Percentiles rank a stretch among this genome's conserved stretches.
phyloP scores from a whole-genome alignment of 768 basidiomycete genomes.

The Xanthoconium purpureum region DNA sequence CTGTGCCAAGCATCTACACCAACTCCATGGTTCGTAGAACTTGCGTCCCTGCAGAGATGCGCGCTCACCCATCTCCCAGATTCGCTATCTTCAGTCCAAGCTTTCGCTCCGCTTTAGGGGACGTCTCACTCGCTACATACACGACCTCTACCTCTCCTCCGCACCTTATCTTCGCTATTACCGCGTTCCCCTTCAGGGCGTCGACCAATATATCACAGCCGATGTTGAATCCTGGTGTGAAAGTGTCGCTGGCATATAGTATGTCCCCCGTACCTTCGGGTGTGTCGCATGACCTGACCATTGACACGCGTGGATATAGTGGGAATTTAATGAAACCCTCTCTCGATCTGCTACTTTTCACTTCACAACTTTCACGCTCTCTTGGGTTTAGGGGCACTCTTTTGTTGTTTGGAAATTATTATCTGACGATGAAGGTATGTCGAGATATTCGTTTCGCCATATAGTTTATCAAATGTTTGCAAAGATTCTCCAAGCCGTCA shows the following conservation, averaged over 20 bases:
- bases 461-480: neutral
- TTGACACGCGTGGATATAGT: conserved; percentile 37
- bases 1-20: conserved; percentile 91
- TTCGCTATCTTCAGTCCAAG: conserved; percentile 84
- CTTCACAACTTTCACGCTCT: conserved; percentile 82
- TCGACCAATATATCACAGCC: conserved; percentile 91
- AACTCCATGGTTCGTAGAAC: conserved; percentile 75
- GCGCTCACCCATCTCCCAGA: conserved; percentile 41
- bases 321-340: conserved; percentile 93
- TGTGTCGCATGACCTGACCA: neutral
- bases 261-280: conserved; percentile 31
- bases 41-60: neutral
- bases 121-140: conserved; percentile 83
- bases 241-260: conserved; percentile 85
- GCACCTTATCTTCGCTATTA: conserved; percentile 72
- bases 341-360: conserved; percentile 88
- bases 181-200: conserved; percentile 59
- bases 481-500: conserved; percentile 73
- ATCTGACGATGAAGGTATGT: conserved; percentile 61
- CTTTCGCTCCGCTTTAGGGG: conserved; percentile 81
- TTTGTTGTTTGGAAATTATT: conserved; percentile 80
- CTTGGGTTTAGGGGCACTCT: conserved; percentile 83
- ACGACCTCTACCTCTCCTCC: conserved; percentile 87
- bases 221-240: conserved; percentile 91
- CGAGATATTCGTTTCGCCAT: neutral